Evolutionary conservation across 495 filamentous ascomycete genomes (phyloP), one percentile per base, ranked within the genome.

Genomic region (Aspergillus ostianus): DNA sequence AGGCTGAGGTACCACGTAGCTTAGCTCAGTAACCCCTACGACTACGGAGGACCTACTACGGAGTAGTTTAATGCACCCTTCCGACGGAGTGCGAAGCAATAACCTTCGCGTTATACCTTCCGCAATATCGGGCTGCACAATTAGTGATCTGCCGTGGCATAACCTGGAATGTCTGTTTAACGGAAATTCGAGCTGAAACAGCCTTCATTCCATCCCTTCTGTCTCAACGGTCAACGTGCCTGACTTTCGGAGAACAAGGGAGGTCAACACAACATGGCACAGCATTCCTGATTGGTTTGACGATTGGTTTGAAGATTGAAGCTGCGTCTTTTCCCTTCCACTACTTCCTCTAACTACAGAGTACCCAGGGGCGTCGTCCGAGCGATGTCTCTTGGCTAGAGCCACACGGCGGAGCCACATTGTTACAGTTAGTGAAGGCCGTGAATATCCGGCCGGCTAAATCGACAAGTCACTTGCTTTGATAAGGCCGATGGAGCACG

Each of bases 101-200:
- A 26, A 26, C 2, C 23, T 26, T 26, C 23, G 23, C 8, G 30
- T 12, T 32, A 12, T 32, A 30, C 30, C 30, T 32, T 32, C 30
- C 30, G 30, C 3, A 32, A 32, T 32, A 6, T 32, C 30, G 10
- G 30, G 10, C 30, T 12, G 30, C 3, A 26, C 23, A 26, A 32
- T 32, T 12, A 41, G 36, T 41, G 10, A 15, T 41, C 36, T 41
- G 12, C 36, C 36, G 8, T 49, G 27, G 36, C 44, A 49, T 23
- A 18, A 17, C 6, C 53, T n/a, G 17, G 27, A 12, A n/a, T 53
- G 26, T 44, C 29, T 9, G 53, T 54, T 41, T 46, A 60, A 54
- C 55, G 47, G 23, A 18, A 44, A 18, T 60, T 51, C 56, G 55
- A 55, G 59, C 59, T 67, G 65, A 64, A 67, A 67, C 62, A 60